These are phyloP conservation scores for Venturia oleaginea DNA, from an alignment of 2,329 filamentous ascomycete genomes.

Conservation along the genomic window DNA sequence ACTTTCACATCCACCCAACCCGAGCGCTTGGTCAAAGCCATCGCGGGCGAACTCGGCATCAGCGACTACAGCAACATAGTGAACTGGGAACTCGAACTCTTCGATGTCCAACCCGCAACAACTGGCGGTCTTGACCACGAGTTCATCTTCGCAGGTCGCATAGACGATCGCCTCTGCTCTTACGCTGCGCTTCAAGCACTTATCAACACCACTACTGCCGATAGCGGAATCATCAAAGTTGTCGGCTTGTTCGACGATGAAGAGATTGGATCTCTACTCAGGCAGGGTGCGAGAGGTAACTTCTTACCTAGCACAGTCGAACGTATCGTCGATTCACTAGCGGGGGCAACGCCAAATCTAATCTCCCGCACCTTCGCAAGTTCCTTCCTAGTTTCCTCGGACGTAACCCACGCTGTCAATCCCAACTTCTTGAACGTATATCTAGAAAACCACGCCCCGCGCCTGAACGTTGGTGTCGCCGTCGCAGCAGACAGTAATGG, in stretches of 20 bases:
- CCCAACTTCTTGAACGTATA: slow-evolving; percentile 85
- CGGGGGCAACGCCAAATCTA: slow-evolving; percentile 36
- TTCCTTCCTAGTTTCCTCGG: slow-evolving; percentile 84
- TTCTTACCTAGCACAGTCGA: slow-evolving; percentile 76
- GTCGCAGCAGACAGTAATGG: slow-evolving; percentile 79
- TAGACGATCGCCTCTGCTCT: slow-evolving; percentile 96
- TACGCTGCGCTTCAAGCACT: slow-evolving; percentile 84
- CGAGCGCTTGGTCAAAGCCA: slow-evolving; percentile 71
- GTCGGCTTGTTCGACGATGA: slow-evolving; percentile 96
- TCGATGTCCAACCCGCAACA: slow-evolving; percentile 76
- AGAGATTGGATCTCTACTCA: slow-evolving; percentile 84
- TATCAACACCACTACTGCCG: slow-evolving; percentile 47
- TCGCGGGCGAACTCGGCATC: slow-evolving; percentile 69
- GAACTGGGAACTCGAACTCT: slow-evolving; percentile 96
- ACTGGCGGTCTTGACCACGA: slow-evolving; percentile 81
- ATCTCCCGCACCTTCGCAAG: slow-evolving; percentile 73
- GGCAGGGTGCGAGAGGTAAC: slow-evolving; percentile 83
- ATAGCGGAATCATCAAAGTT: slow-evolving; percentile 69
- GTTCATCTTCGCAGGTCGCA: slow-evolving; percentile 88
- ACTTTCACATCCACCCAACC: slow-evolving; percentile 80
- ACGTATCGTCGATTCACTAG: slow-evolving; percentile 65
- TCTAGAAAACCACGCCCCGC: slow-evolving; percentile 74
- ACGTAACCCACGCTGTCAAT: slow-evolving; percentile 90
- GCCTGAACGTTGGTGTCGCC: slow-evolving; percentile 78
- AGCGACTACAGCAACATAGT: slow-evolving; percentile 52